phyloP scores from a whole-genome alignment of 768 basidiomycete species.

The Brasilioporus rufonigricans region DNA sequence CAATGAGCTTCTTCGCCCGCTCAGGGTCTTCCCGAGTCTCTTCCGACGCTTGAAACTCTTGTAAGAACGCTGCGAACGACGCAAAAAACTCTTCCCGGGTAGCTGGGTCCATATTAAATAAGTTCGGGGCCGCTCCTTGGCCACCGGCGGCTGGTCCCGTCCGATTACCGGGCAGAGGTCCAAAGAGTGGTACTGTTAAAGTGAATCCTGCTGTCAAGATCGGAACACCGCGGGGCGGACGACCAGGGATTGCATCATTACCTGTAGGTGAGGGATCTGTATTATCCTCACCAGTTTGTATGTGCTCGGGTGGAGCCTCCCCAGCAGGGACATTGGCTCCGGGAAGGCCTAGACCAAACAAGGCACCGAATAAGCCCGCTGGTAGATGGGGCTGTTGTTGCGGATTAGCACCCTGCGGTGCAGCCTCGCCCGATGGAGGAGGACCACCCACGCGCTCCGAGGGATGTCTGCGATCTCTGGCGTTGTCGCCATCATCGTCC shows the following conservation, averaged over 20 bases:
- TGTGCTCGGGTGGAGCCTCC: slow-evolving; percentile 21
- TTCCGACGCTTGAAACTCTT: slow-evolving; percentile 28
- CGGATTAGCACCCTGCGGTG: slow-evolving; percentile 23
- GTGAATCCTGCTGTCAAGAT: slow-evolving; percentile 32
- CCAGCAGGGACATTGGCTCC: slow-evolving; percentile 12
- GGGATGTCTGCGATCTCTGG: slow-evolving; percentile 62
- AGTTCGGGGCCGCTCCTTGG: slow-evolving; percentile 1
- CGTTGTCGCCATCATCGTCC: slow-evolving; percentile 60
- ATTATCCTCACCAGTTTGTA: slow-evolving; percentile 28
- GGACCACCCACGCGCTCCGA: slow-evolving; percentile 49
- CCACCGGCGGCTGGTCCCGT: slow-evolving; percentile 1
- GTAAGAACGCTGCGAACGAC: slow-evolving; percentile 28
- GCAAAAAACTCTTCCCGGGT: slow-evolving; percentile 24
- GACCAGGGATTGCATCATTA: slow-evolving; percentile 25
- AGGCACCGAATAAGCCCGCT: slow-evolving; percentile 22
- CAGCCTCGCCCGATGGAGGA: slow-evolving; percentile 18
- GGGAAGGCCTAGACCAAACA: slow-evolving; percentile 23
- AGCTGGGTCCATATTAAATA: slow-evolving; percentile 18
- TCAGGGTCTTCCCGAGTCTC: slow-evolving; percentile 60
- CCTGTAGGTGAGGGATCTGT: slow-evolving; percentile 17
- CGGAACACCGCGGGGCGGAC: slow-evolving; percentile 20
- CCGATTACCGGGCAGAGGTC: slow-evolving; percentile 11
- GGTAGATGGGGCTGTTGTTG: slow-evolving; percentile 20
- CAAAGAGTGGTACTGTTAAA: slow-evolving; percentile 36
- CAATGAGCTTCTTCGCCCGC: slow-evolving; percentile 60